Conservation (phyloP, 2,329 filamentous ascomycete genomes). For the Magnaporthales sp. region DNA sequence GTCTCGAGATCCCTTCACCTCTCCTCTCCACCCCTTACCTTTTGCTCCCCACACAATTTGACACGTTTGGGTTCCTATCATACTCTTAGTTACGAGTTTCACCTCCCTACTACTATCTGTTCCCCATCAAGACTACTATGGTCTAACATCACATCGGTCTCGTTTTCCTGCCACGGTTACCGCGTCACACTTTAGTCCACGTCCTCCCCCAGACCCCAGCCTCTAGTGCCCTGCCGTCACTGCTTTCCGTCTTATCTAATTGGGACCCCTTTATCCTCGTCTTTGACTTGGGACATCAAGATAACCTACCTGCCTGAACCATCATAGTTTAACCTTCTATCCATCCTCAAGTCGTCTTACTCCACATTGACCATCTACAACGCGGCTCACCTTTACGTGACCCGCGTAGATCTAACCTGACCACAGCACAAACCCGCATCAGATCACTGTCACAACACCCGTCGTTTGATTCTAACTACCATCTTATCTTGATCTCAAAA, state of each 20-base stretch:
- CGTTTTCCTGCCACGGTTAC: not conserved
- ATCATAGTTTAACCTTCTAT: not conserved
- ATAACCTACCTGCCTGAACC: not conserved
- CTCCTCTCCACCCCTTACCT: not conserved
- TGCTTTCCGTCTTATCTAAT: not conserved
- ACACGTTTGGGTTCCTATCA: not conserved
- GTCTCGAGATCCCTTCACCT: not conserved
- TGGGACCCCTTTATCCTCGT: not conserved
- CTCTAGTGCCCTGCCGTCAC: not conserved
- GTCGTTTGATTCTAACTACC: slow-evolving; percentile 12
- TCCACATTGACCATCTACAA: not conserved
- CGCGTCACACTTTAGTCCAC: not conserved
- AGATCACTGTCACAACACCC: slow-evolving; percentile 11
- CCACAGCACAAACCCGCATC: not conserved
- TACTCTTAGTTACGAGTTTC: slow-evolving; percentile 5
- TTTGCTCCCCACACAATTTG: not conserved
- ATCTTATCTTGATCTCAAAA: slow-evolving; percentile 18
- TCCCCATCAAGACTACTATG: not conserved
- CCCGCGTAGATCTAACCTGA: not conserved
- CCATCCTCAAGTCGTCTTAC: not conserved
- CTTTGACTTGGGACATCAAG: not conserved
- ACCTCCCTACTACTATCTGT: slow-evolving; percentile 5
- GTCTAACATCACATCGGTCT: not conserved
- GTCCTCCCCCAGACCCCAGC: not conserved
- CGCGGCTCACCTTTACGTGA: not conserved